phyloP scores from a whole-genome alignment of 78 protist genomes.

The Creolimax fragrantissima region DNA sequence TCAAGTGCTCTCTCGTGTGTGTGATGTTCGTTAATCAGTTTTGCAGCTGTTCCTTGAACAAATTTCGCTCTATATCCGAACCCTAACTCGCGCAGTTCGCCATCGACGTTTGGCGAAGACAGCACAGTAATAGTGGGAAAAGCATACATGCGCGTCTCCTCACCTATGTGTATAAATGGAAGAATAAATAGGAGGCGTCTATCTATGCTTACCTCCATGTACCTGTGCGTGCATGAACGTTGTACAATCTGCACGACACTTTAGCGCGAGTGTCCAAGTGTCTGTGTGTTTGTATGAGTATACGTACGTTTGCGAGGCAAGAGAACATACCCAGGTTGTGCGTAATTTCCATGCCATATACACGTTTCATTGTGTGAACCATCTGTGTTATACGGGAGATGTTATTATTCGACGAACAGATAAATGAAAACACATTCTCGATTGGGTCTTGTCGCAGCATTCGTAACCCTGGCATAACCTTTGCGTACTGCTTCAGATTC shows the following conservation, averaged over 20 bases:
- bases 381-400: constrained; percentile 62
- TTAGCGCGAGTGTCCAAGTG: too few species aligned
- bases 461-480: background rate
- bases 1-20: background rate
- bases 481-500: background rate
- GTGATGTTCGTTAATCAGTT: background rate
- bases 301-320: too few species aligned
- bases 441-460: constrained; percentile 55
- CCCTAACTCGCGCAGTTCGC: constrained; percentile 61
- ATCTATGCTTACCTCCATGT: too few species aligned
- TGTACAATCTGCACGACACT: too few species aligned
- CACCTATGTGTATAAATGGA: background rate
- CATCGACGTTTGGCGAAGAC: constrained; percentile 18
- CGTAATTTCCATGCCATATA: background rate
- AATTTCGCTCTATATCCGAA: constrained; percentile 73
- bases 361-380: background rate
- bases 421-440: constrained; percentile 77
- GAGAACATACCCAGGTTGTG: background rate
- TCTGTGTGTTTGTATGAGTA: too few species aligned
- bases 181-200: background rate
- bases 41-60: constrained; percentile 27
- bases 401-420: constrained; percentile 83
- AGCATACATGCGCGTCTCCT: background rate
- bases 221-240: too few species aligned
- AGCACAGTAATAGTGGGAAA: constrained; percentile 42